Percentiles rank a stretch among this genome's conserved stretches.
Conservation (phyloP, 148 eudicot species). For the Chenopodium album region DNA sequence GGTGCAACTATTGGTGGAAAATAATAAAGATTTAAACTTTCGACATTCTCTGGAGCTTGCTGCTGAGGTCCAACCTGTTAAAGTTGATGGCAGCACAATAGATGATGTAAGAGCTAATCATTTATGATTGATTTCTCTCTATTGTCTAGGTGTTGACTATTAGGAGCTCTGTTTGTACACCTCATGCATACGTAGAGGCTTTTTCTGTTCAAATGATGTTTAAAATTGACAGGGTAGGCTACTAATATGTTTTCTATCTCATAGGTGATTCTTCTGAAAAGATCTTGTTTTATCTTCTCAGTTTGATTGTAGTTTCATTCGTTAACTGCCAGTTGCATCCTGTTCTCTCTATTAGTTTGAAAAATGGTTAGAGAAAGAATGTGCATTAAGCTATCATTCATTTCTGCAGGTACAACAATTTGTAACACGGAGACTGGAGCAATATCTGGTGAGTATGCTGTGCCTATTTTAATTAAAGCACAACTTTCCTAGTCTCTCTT, state of each 20-base stretch:
- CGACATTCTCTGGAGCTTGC: conserved; percentile 74
- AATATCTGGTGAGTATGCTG: conserved; percentile 64
- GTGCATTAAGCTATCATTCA: conserved; percentile 8
- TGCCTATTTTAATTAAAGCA: neutral
- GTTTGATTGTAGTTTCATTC: too few relatives aligned
- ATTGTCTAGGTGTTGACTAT: neutral
- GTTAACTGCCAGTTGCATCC: neutral
- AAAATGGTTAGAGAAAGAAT: neutral
- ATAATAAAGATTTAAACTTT: conserved; percentile 64
- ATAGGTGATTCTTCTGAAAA: neutral
- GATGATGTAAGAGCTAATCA: conserved; percentile 62
- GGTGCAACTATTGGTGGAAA: conserved; percentile 95
- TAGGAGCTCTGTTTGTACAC: neutral
- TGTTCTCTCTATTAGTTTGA: neutral
- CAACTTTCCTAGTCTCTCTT: neutral
- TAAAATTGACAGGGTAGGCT: neutral
- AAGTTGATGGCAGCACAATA: conserved; percentile 50
- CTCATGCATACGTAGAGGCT: neutral
- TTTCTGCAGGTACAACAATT: conserved; percentile 79
- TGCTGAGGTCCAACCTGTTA: conserved; percentile 81
- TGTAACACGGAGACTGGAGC: conserved; percentile 91
- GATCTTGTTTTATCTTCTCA: neutral
- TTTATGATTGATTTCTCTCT: neutral
- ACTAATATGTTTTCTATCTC: neutral
- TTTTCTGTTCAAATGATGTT: neutral